Evolutionary conservation across 2,329 filamentous ascomycete species (phyloP), one percentile per base, ranked within the genome.

Genomic region (Aspergillus terreus): DNA sequence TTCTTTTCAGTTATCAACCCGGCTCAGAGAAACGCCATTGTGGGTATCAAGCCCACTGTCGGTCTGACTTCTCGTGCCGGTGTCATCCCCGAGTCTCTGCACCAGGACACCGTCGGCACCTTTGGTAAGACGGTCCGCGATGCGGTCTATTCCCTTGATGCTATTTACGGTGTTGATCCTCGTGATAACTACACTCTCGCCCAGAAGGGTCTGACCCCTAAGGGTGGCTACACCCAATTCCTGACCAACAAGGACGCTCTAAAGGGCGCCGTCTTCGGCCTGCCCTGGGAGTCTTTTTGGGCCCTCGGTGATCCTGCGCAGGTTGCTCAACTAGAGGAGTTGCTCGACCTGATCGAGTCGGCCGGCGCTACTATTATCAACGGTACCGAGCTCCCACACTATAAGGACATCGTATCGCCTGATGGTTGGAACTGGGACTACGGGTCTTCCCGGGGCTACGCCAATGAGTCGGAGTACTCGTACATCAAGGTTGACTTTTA

Each of bases 391-490:
- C 76, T 91, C 2, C 82, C 82, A 19, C 74, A 82, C 63, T 80
- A 82, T 60, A 68, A 84, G 61, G 80, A 72, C 0, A 81, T 88
- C 21, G 78, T 90, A 11, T 81, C 79, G 30, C 84, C 82, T 0
- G 66, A 80, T 45, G 84, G 85, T n/a, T 91, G 86, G 86, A 76
- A 90, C 67, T 91, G 87, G 79, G 85, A 87, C 60, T 86, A 82
- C 56, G 85, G 86, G 12, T 76, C 71, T 5, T 78, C 74, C 1
- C 79, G 84, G 4, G 84, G 84, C 2, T 83, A 74, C 60, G 72
- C 83, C n/a, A 88, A 90, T 54, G 82, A 89, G 68, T 88, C 84
- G 12, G 86, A 90, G 66, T 90, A 85, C 69, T 87, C 83, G 0
- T 82, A 86, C 45, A 77, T 90, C 57, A 89, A 88, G 66, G 82